Evolutionary conservation across 108 stramenopile genomes (phyloP).

Genomic region (Pseudonitzschia pungens): DNA sequence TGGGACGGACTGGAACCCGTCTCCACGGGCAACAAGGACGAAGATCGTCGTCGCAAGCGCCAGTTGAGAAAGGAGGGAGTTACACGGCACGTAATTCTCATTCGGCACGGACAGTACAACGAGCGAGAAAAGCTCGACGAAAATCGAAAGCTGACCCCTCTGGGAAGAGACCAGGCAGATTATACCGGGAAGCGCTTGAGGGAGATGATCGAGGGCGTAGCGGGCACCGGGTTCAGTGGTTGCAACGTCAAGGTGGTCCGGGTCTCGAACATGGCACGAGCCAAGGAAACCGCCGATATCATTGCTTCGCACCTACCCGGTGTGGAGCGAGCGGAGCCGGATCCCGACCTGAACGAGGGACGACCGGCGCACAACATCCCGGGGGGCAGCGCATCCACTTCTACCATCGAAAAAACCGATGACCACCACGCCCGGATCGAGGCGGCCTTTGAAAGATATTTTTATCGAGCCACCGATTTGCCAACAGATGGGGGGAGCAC

Average conservation of each 20-base stretch:
- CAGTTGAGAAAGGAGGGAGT: constrained; percentile 69
- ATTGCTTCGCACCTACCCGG: constrained; percentile 65
- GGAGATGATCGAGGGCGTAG: constrained; percentile 57
- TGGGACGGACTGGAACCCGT: constrained; percentile 71
- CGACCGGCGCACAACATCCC: constrained; percentile 79
- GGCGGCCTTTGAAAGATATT: constrained; percentile 81
- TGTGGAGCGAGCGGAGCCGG: constrained; percentile 58
- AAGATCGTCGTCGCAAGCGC: constrained; percentile 34
- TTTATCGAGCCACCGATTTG: constrained; percentile 67
- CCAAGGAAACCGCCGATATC: constrained; percentile 84
- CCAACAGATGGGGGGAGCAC: neutral
- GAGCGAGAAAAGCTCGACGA: constrained; percentile 77
- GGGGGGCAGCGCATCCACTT: constrained; percentile 53
- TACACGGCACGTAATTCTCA: constrained; percentile 83
- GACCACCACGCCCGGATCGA: constrained; percentile 83
- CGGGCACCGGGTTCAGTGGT: constrained; percentile 55
- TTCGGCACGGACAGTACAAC: constrained; percentile 92
- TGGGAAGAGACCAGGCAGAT: constrained; percentile 85
- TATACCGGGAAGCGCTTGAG: constrained; percentile 75
- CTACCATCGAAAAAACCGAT: constrained; percentile 58
- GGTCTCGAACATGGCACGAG: constrained; percentile 79
- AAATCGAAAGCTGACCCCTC: constrained; percentile 73
- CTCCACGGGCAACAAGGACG: constrained; percentile 40
- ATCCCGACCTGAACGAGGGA: constrained; percentile 86
- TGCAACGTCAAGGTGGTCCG: constrained; percentile 75